Base-by-base conservation (phyloP, 345 rosid genomes). In the Eutrema japonicum region DNA sequence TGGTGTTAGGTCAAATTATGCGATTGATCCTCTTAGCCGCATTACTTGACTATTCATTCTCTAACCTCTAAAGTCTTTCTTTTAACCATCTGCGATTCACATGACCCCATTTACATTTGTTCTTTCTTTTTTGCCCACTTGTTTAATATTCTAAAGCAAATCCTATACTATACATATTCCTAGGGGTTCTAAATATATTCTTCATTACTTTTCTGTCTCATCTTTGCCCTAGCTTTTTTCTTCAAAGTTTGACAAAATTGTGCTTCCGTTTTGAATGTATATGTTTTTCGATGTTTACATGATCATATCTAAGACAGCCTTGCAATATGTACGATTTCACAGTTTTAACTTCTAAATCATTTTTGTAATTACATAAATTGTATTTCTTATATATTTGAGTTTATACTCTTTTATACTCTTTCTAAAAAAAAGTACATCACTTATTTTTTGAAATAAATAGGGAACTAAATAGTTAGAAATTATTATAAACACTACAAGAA, bases 41-140 rank as follows among this genome's bases (percentile, higher is more conserved):
- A 77, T 64, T 71, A 11, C 71, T 71, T 77, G 80, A 77, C 80
- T 71, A 71, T 77, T 77, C 80, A 64, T 77, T 64, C 68, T 46
- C 50, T 71, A 30, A 55, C 57, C 68, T 46, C 56, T 71, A 38
- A 55, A 70, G 36, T 22, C 14, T 33, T 49, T 49, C 61, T 61
- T 68, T 61, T 10, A 33, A 4, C 60, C 54, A 27, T 14, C 46
- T 41, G 36, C 3, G 13, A 45, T 68, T 70, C 71, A 54, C 80
- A 55, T 63, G 11, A 30, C 60, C 54, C 10, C 58, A 40, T 69
- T 69, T 38, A 68, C 26, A 45, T 45, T 14, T 49, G 2, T 41
- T 52, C 2, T 26, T 30, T n/a, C 9, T 3, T 7, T 10, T 51
- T 61, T 12, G 10, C 12, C 3, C 40, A 62, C 27, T 3, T 13